Evolutionary conservation across 2,329 filamentous ascomycete genomes (phyloP), one percentile per base, ranked within the genome.

Genomic region (Diaporthe vexans): DNA sequence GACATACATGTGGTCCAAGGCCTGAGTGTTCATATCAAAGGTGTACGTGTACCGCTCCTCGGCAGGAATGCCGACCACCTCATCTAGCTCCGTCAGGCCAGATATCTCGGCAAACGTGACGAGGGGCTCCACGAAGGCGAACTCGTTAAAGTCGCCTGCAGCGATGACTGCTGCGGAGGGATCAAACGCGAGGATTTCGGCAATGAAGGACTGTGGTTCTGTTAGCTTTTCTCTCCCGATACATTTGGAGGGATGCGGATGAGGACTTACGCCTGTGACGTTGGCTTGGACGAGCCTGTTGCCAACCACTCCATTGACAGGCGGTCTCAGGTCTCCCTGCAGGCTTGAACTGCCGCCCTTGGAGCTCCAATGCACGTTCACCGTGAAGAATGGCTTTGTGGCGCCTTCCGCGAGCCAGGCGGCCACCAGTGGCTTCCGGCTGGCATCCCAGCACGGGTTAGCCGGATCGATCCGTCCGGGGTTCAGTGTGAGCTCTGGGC

Each of bases 121-220:
- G 65, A 94, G 81, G 1, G 92, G 92, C 80, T 86, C 79, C 13
- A 91, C 91, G 76, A 91, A 91, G 7, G 88, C 80, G 80, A 93
- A 94, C 81, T 94, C 93, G 85, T 94, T 94, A 80, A 92, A 94
- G 82, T 94, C 93, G 35, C 93, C 93, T 0, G 90, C 88, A 3
- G 86, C 83, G 74, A 94, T 87, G 77, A 94, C 81, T 33, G 84
- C 85, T 0, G 92, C 92, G 21, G 87, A 82, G 15, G 84, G 80
- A 81, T 94, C 89, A 54, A 86, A 79, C 10, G 84, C 80, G 26
- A 94, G 86, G 77, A 94, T 91, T 73, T 88, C 73, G 1, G 85
- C 82, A 71, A 92, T 85, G 78, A 93, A 93, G 19, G 83, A 78
- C 86, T 87, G 48, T 19, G 40, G 6, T 58, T 15, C 71, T 61